Conservation (phyloP, 2,329 filamentous ascomycete genomes). For the Calonectria pseudoturangicola region DNA sequence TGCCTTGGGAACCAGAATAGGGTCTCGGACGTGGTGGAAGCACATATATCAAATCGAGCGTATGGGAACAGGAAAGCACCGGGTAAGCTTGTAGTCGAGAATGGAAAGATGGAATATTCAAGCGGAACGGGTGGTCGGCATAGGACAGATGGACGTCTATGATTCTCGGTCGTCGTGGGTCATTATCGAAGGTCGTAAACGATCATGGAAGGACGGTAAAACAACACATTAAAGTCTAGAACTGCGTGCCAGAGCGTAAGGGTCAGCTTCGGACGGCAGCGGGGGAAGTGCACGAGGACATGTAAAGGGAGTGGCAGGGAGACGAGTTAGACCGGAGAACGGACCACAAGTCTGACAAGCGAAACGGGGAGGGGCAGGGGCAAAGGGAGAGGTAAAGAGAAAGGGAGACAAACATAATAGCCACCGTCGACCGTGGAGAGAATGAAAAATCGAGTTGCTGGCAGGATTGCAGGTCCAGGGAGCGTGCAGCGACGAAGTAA, state of each 20-base stretch:
- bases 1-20: constrained; percentile 30
- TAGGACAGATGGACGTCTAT: constrained; percentile 39
- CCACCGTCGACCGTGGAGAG: constrained; percentile 28
- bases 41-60: constrained; percentile 46
- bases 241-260: constrained; percentile 47
- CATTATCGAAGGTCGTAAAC: constrained; percentile 55
- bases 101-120: constrained; percentile 34
- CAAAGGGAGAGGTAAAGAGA: constrained; percentile 40
- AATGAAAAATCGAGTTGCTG: constrained; percentile 19
- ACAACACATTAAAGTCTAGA: constrained; percentile 55
- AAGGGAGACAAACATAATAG: constrained; percentile 38
- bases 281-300: constrained; percentile 38
- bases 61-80: constrained; percentile 25
- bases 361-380: constrained; percentile 54
- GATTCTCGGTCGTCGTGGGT: constrained; percentile 50
- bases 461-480: constrained; percentile 23
- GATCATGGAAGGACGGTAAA: constrained; percentile 51
- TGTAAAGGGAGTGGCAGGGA: constrained; percentile 46
- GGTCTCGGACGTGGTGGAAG: constrained; percentile 43
- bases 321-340: constrained; percentile 50
- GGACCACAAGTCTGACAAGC: constrained; percentile 46
- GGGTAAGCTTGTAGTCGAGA: constrained; percentile 22
- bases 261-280: constrained; percentile 49
- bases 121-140: constrained; percentile 42
- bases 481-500: constrained; percentile 10